Conservation (phyloP, 352 stramenopile genomes). For the Elongisporangium prolatum region DNA sequence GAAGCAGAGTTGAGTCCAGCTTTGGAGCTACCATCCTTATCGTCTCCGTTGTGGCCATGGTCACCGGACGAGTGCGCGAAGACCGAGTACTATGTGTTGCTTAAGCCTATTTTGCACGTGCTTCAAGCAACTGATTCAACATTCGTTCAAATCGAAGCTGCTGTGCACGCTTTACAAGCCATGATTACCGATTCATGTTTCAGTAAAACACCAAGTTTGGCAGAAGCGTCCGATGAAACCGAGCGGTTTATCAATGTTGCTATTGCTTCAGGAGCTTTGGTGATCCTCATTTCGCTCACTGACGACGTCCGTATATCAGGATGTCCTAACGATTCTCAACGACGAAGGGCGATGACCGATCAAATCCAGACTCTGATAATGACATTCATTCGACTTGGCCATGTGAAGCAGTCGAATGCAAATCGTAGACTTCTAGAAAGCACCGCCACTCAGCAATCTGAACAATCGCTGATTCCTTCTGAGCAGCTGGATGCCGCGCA, state of each 20-base stretch:
- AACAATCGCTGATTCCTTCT: background rate
- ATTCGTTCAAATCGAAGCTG: slow-evolving; percentile 45
- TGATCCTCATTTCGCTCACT: slow-evolving; percentile 36
- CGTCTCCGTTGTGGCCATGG: slow-evolving; percentile 15
- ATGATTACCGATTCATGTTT: slow-evolving; percentile 20
- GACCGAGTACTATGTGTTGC: slow-evolving; percentile 21
- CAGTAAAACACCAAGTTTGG: slow-evolving; percentile 3
- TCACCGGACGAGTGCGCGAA: slow-evolving; percentile 13
- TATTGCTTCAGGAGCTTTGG: slow-evolving; percentile 25
- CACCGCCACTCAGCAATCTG: background rate
- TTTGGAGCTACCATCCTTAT: background rate
- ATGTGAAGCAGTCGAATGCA: slow-evolving; percentile 11
- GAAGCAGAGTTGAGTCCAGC: background rate
- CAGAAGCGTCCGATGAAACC: slow-evolving; percentile 11
- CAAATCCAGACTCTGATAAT: slow-evolving; percentile 21
- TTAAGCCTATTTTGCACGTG: slow-evolving; percentile 31
- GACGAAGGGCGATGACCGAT: slow-evolving; percentile 9
- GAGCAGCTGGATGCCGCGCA: background rate
- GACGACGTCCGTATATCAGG: slow-evolving; percentile 25
- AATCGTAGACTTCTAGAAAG: background rate
- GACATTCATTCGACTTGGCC: slow-evolving; percentile 25
- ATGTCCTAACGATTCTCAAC: slow-evolving; percentile 10
- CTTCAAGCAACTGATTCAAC: slow-evolving; percentile 29
- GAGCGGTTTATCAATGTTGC: slow-evolving; percentile 42
- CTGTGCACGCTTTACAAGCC: slow-evolving; percentile 18